Conservation (phyloP, 2,329 filamentous ascomycete species). For the Fusarium mundagurra region DNA sequence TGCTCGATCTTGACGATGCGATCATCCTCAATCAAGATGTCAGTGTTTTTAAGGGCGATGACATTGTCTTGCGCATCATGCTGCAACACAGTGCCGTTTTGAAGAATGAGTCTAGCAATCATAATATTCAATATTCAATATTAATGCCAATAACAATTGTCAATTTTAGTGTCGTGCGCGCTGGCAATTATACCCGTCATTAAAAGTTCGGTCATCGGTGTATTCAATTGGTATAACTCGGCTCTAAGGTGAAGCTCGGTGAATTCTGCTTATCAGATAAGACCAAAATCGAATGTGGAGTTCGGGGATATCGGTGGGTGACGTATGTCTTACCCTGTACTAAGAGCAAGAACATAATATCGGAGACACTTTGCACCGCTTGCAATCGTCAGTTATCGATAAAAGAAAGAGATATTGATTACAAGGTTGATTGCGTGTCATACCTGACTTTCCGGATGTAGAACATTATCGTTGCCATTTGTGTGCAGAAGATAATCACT, state of each 20-base stretch:
- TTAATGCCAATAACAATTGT: not conserved
- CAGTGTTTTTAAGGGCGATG: not conserved
- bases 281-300: rapidly evolving
- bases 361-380: not conserved
- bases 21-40: not conserved
- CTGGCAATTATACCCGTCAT: not conserved
- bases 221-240: not conserved
- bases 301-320: not conserved
- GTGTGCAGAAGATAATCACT: too few relatives aligned
- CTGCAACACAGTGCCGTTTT: not conserved
- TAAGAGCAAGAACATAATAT: not conserved
- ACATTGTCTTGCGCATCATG: not conserved
- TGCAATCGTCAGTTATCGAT: not conserved
- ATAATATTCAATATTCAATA: rapidly evolving
- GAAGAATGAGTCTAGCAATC: not conserved
- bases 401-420: not conserved
- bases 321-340: not conserved
- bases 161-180: too few relatives aligned
- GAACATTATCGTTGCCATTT: too few relatives aligned
- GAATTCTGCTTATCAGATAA: not conserved
- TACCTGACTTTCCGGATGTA: too few relatives aligned
- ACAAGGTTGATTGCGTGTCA: rapidly evolving
- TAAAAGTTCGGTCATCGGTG: not conserved
- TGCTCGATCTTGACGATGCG: not conserved
- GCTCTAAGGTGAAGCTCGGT: not conserved